Percentiles rank a stretch among this genome's conserved stretches.
phyloP scores from a whole-genome alignment of 169 alveolate species.

The Cardiosporidium cionae region DNA sequence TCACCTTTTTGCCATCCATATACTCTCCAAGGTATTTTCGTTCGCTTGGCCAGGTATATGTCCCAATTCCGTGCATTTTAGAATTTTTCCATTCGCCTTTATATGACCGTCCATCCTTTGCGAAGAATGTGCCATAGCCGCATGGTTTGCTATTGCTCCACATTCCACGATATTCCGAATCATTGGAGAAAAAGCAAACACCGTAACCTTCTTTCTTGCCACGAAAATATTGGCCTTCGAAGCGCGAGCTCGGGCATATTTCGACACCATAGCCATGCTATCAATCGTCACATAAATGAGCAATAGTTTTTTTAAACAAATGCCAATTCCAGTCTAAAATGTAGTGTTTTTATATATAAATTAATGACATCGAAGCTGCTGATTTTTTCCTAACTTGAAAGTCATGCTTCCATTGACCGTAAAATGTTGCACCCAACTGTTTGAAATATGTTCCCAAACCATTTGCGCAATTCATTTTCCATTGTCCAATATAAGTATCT shows the following conservation, averaged over 20 bases:
- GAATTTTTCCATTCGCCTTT: constrained; percentile 75
- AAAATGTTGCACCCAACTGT: too few species aligned
- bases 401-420: too few species aligned
- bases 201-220: constrained; percentile 81
- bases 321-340: too few species aligned
- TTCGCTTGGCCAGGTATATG: constrained; percentile 64
- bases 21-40: constrained; percentile 64
- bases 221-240: constrained; percentile 70
- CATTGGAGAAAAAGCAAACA: constrained; percentile 70
- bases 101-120: constrained; percentile 76
- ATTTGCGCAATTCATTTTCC: constrained; percentile 73
- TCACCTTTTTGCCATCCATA: constrained; percentile 64
- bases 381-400: too few species aligned
- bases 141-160: constrained; percentile 57
- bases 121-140: constrained; percentile 67
- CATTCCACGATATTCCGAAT: constrained; percentile 68
- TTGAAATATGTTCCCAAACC: constrained; percentile 83
- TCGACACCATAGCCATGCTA: constrained; percentile 80
- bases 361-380: too few species aligned
- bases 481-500: constrained; percentile 73
- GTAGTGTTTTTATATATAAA: too few species aligned
- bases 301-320: too few species aligned
- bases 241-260: constrained; percentile 67
- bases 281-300: too few species aligned
- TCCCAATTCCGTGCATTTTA: constrained; percentile 75